A percentile compares a stretch with the other conserved stretches of the same genome.
Conservation (phyloP, 1,284 basidiomycete genomes). For the Microbotryomycetes sp. region DNA sequence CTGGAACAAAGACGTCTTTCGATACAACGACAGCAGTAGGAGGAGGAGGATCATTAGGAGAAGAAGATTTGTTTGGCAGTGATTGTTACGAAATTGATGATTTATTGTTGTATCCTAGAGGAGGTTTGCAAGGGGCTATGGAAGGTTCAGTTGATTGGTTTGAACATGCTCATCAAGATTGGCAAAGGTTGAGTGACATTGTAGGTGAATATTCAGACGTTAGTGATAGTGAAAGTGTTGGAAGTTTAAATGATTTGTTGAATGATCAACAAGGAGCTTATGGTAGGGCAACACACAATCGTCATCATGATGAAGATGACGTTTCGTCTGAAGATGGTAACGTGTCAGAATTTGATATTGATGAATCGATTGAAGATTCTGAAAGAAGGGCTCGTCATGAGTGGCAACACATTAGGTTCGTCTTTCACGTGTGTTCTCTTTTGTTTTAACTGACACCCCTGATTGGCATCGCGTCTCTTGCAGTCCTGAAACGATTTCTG, state of each 20-base stretch:
- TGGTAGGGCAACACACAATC: too few species aligned
- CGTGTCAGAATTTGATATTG: slow-evolving; percentile 32
- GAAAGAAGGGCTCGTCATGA: slow-evolving; percentile 18
- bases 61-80: too few species aligned
- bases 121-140: neutral
- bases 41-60: slow-evolving; percentile 1
- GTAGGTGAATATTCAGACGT: slow-evolving; percentile 34
- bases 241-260: slow-evolving; percentile 30
- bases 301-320: too few species aligned
- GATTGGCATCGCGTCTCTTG: neutral
- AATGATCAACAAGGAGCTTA: slow-evolving; percentile 18
- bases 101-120: slow-evolving; percentile 12
- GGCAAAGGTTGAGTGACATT: slow-evolving; percentile 35
- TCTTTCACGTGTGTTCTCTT: neutral
- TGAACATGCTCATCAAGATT: slow-evolving; percentile 31
- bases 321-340: slow-evolving; percentile 21
- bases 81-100: slow-evolving; percentile 33
- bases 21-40: slow-evolving; percentile 48
- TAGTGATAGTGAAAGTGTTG: slow-evolving; percentile 36
- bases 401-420: slow-evolving; percentile 33
- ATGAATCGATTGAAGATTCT: slow-evolving; percentile 12
- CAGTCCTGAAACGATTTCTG: slow-evolving; percentile 33
- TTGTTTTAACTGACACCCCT: neutral
- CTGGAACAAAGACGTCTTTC: too few species aligned
- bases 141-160: slow-evolving; percentile 2